Conservation (phyloP, 345 rosid genomes). For the Populus davidiana region DNA sequence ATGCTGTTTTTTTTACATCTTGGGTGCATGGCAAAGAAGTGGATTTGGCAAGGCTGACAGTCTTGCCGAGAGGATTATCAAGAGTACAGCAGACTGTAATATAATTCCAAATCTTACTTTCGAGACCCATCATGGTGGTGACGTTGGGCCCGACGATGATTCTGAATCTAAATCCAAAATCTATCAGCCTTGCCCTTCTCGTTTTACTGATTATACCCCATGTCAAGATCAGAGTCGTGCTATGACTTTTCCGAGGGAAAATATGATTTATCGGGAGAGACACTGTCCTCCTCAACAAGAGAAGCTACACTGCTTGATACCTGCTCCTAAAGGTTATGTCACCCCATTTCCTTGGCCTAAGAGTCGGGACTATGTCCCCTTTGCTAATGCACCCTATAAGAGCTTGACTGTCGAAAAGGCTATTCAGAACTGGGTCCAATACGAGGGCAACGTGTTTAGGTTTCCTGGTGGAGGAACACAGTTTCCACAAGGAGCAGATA, state of each 20-base stretch:
- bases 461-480: slow-evolving; percentile 99
- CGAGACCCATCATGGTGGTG: slow-evolving; percentile 91
- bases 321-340: slow-evolving; percentile 92
- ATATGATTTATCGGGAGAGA: slow-evolving; percentile 87
- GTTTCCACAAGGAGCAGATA: slow-evolving; percentile 98
- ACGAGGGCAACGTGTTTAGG: slow-evolving; percentile 88
- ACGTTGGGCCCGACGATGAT: slow-evolving; percentile 35
- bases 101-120: slow-evolving; percentile 66
- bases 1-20: slow-evolving; percentile 85
- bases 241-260: slow-evolving; percentile 94
- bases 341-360: slow-evolving; percentile 99
- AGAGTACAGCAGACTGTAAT: slow-evolving; percentile 77
- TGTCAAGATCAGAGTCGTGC: slow-evolving; percentile 97
- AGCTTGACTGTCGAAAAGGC: slow-evolving; percentile 99
- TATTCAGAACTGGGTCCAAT: slow-evolving; percentile 98
- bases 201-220: slow-evolving; percentile 84
- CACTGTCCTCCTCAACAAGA: slow-evolving; percentile 75
- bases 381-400: slow-evolving; percentile 96
- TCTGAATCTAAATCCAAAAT: slow-evolving; percentile 50
- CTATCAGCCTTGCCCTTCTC: slow-evolving; percentile 63
- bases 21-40: slow-evolving; percentile 98
- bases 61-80: slow-evolving; percentile 80
- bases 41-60: slow-evolving; percentile 98
- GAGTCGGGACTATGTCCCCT: slow-evolving; percentile 96
- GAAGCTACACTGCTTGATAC: slow-evolving; percentile 79